Evolutionary conservation across 2,329 filamentous ascomycete species (phyloP), one percentile per base, ranked within the genome.

Genomic region (Karstenula rhodostoma): DNA sequence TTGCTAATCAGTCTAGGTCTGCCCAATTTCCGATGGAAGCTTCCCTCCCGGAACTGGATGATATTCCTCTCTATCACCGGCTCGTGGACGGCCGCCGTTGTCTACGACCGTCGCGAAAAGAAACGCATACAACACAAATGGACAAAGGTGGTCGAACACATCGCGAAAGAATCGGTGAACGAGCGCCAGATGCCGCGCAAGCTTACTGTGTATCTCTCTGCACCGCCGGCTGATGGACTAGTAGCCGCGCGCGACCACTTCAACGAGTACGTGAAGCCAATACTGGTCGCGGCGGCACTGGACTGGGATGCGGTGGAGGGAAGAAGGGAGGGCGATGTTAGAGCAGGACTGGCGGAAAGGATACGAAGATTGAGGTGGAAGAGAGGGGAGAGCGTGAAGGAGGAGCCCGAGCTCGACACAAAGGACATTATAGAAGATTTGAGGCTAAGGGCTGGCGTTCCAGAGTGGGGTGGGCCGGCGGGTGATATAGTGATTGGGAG

Each of bases 271-370:
- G 87, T 97, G 46, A 98, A 98, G 83, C 95, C 95, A 1, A 86
- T 99, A 27, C 81, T 99, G 42, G 91, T 95, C 4, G 90, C 93
- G 2, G 94, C 92, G 1, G 94, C 94, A 0, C 81, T 98, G 73
- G 95, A 99, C 77, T 98, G 96, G 89, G 94, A 97, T 71, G 96
- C 97, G 59, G 87, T 98, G 6, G 94, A 98, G 79, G 95, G 94
- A 5, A 85, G 94, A 56, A 89, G 90, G 74, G 91, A 97, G 81
- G 95, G 95, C n/a, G 94, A 99, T 74, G 87, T 99, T 47, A 85
- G 95, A 63, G 93, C 92, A 55, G 91, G 90, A 15, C 85, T 96
- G 49, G 94, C 95, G 27, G 93, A 97, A 81, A 90, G 88, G 75
- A 92, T 97, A 77, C 86, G 95, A 60, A 88, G 83, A 71, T 65